These are phyloP conservation scores for Albatrellus ellisii DNA, from an alignment of 768 basidiomycete genomes.

Conservation along the genomic window DNA sequence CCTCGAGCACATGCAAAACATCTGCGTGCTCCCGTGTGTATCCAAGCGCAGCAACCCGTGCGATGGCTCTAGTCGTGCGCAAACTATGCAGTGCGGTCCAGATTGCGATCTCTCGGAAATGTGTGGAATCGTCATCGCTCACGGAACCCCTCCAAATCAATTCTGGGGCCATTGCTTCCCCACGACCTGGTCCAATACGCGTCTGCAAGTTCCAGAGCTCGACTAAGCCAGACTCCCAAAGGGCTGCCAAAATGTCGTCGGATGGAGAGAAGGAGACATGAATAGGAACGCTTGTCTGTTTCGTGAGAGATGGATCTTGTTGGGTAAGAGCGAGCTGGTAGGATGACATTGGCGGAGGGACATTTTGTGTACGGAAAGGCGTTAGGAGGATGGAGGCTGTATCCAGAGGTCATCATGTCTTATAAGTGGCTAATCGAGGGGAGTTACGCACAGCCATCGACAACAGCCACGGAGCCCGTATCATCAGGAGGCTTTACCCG, in stretches of 20 bases:
- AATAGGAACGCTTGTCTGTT: slow-evolving; percentile 41
- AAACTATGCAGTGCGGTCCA: slow-evolving; percentile 1
- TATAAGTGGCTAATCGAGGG: background rate
- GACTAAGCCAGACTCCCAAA: slow-evolving; percentile 60
- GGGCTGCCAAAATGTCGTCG: slow-evolving; percentile 44
- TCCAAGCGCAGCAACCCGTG: slow-evolving; percentile 7
- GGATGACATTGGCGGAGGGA: slow-evolving; percentile 97
- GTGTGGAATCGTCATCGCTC: background rate
- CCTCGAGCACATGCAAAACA: slow-evolving; percentile 4
- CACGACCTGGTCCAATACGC: slow-evolving; percentile 40
- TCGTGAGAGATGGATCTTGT: slow-evolving; percentile 25
- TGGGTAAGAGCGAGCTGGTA: slow-evolving; percentile 25
- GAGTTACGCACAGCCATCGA: slow-evolving; percentile 68
- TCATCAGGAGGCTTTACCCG: slow-evolving; percentile 46
- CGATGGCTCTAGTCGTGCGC: background rate
- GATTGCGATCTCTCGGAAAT: slow-evolving; percentile 9
- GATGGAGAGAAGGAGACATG: slow-evolving; percentile 50
- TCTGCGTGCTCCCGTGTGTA: slow-evolving; percentile 3
- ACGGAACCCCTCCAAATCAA: slow-evolving; percentile 20
- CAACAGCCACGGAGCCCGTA: slow-evolving; percentile 77
- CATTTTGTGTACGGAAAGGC: slow-evolving; percentile 85
- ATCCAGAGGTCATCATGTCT: no score
- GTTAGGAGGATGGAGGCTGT: slow-evolving; percentile 71
- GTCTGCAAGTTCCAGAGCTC: slow-evolving; percentile 63
- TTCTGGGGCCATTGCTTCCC: slow-evolving; percentile 46